Percentiles rank a stretch among this genome's conserved stretches.
Evolutionary conservation across 1,139 yeast species (phyloP).

Genomic region (Saccharomyces hybrid): DNA sequence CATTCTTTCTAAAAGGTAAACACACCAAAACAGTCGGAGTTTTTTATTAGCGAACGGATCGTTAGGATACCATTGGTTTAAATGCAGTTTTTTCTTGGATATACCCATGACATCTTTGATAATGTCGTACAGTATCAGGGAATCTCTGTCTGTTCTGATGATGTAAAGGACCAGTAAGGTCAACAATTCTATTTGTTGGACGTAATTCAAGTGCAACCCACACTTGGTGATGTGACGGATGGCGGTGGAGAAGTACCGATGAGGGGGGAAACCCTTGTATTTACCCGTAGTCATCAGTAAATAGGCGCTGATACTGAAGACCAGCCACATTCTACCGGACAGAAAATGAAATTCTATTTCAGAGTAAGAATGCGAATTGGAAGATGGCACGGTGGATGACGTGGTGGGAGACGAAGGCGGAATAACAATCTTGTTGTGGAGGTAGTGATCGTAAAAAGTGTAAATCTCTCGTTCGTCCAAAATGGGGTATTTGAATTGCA

Average conservation of each 20-base stretch:
- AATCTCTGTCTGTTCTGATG: slow-evolving; percentile 49
- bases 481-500: slow-evolving; percentile 45
- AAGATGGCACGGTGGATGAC: neutral
- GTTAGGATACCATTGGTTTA: slow-evolving; percentile 36
- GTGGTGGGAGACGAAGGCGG: neutral
- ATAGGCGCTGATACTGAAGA: slow-evolving; percentile 43
- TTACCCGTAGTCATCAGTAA: slow-evolving; percentile 44
- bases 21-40: slow-evolving; percentile 52
- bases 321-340: slow-evolving; percentile 44
- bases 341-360: slow-evolving; percentile 39
- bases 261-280: slow-evolving; percentile 42
- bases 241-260: slow-evolving; percentile 46
- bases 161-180: slow-evolving; percentile 44
- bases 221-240: slow-evolving; percentile 45
- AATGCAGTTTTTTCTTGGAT: slow-evolving; percentile 32
- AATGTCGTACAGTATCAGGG: slow-evolving; percentile 43
- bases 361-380: slow-evolving; percentile 22
- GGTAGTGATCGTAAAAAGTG: slow-evolving; percentile 39
- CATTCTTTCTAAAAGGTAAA: slow-evolving; percentile 47
- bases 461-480: slow-evolving; percentile 41
- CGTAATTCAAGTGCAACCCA: slow-evolving; percentile 32
- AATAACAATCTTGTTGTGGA: slow-evolving; percentile 27
- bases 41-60: slow-evolving; percentile 32
- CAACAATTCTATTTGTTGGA: slow-evolving; percentile 43
- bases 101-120: slow-evolving; percentile 43